A percentile compares a stretch with the other conserved stretches of the same genome.
These are phyloP conservation scores for Anastatica hierochuntica DNA, from an alignment of 345 rosid genomes.

Conservation along the genomic window DNA sequence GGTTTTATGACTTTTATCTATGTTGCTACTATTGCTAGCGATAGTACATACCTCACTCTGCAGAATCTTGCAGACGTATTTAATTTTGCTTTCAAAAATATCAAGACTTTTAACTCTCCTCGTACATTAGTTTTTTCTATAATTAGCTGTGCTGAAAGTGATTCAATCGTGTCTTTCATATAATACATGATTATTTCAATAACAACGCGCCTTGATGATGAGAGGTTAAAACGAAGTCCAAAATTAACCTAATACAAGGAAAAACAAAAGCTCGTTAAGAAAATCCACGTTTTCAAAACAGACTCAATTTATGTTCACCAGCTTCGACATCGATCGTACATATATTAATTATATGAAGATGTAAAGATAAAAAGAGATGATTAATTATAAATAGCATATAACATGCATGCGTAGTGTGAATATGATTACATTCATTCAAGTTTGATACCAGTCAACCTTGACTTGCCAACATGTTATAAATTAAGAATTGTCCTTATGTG, in stretches of 20 bases:
- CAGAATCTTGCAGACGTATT: conserved; percentile 25
- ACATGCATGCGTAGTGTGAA: conserved; percentile 11
- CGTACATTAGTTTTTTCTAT: conserved; percentile 22
- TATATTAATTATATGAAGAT: neutral
- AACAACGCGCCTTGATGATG: neutral
- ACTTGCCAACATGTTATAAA: conserved; percentile 20
- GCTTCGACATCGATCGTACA: no score
- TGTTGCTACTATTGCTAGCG: conserved; percentile 22
- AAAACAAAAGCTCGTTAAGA: no score
- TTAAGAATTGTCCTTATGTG: conserved; percentile 13
- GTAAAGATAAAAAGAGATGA: conserved; percentile 19
- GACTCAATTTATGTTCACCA: neutral
- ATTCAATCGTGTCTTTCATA: neutral
- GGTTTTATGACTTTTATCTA: conserved; percentile 25
- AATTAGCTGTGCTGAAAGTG: conserved; percentile 4
- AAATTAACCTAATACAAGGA: neutral
- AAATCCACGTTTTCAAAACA: no score
- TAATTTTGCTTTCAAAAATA: conserved; percentile 13
- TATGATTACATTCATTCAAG: conserved; percentile 16
- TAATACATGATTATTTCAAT: neutral
- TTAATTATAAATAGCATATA: neutral
- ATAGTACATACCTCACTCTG: conserved; percentile 25
- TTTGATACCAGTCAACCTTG: conserved; percentile 16
- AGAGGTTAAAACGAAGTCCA: no score
- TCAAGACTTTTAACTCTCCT: conserved; percentile 19